These are phyloP conservation scores for Papilionanthe hybrid DNA, from an alignment of 116 monocot species.

Conservation along the genomic window DNA sequence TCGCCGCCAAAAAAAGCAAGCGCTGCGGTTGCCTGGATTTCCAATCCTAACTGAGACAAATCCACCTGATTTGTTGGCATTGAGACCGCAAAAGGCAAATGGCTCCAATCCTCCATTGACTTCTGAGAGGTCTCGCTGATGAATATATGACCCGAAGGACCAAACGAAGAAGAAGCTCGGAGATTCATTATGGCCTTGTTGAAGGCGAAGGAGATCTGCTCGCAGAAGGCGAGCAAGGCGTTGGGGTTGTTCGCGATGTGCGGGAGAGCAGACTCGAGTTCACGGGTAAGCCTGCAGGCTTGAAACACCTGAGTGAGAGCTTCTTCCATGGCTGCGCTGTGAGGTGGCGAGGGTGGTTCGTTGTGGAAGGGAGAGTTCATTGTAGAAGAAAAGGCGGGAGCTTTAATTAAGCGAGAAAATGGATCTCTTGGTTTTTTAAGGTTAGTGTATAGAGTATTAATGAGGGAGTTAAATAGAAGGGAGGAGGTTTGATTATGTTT, in stretches of 20 bases:
- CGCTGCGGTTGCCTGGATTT: neutral
- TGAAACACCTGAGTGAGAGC: slow-evolving; percentile 26
- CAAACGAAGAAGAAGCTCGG: neutral
- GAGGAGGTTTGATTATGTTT: neutral
- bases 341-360: neutral
- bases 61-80: neutral
- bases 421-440: no score
- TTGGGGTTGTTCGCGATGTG: slow-evolving; percentile 9
- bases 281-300: slow-evolving; percentile 38
- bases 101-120: neutral
- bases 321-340: slow-evolving; percentile 31
- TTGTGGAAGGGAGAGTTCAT: no score
- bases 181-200: slow-evolving; percentile 16
- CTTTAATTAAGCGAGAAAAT: no score
- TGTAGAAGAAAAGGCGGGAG: no score
- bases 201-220: slow-evolving; percentile 32
- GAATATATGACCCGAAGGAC: no score
- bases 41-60: neutral
- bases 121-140: neutral
- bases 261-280: slow-evolving; percentile 28
- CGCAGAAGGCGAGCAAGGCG: slow-evolving; percentile 22
- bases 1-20: neutral
- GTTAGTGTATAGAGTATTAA: neutral
- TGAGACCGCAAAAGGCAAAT: neutral
- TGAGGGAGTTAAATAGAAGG: neutral